phyloP scores from a whole-genome alignment of 176 grass and related monocot species.

The Neostapfia colusana region DNA sequence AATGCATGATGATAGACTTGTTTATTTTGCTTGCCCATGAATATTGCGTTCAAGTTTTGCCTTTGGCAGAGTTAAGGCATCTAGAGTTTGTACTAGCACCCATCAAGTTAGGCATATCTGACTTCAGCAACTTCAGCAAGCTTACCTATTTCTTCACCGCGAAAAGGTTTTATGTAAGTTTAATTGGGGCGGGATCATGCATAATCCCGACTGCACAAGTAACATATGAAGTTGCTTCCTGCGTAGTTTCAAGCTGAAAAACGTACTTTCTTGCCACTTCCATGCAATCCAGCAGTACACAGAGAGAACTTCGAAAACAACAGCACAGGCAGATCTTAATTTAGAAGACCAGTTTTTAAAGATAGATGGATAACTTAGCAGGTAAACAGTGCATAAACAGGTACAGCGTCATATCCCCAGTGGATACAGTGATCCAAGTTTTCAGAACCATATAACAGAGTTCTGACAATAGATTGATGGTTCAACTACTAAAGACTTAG shows the following conservation, averaged over 20 bases:
- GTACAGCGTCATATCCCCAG: conserved; percentile 41
- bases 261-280: not conserved
- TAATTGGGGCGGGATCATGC: too few species aligned
- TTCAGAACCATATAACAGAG: conserved; percentile 24
- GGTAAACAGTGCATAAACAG: conserved; percentile 15
- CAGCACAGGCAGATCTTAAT: not conserved
- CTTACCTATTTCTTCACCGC: not conserved
- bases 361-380: conserved; percentile 2
- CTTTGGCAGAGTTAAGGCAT: not conserved
- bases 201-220: too few species aligned
- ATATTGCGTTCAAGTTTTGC: not conserved
- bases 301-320: not conserved
- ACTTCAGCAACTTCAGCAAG: too few species aligned
- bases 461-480: conserved; percentile 18
- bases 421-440: conserved; percentile 21
- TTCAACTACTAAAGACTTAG: conserved; percentile 34
- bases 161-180: not conserved
- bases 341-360: conserved; percentile 14
- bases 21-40: not conserved
- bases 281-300: not conserved
- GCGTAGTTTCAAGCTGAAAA: not conserved
- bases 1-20: not conserved
- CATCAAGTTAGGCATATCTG: not conserved
- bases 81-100: too few species aligned
- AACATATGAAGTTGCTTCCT: not conserved